These are phyloP conservation scores for Hanseniaspora singularis DNA, from an alignment of 805 yeast species.

Conservation along the genomic window DNA sequence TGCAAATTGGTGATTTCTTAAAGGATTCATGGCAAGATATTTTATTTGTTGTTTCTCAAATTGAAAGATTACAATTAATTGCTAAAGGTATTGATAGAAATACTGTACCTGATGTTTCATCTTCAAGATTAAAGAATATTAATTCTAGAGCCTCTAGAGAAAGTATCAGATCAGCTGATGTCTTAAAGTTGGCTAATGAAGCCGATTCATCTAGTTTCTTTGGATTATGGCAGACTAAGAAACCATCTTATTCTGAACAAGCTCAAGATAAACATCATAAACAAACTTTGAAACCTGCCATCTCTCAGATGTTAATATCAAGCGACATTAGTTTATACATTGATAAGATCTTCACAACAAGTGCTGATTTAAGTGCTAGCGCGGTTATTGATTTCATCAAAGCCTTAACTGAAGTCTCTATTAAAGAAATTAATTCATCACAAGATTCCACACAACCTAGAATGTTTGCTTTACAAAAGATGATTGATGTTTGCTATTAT, in stretches of 20 bases:
- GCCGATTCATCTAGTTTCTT: slow-evolving; percentile 42
- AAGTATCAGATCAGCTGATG: slow-evolving; percentile 7
- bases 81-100: slow-evolving; percentile 80
- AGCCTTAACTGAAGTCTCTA: slow-evolving; percentile 74
- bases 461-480: slow-evolving; percentile 83
- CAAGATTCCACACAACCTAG: slow-evolving; percentile 75
- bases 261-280: slow-evolving; percentile 62
- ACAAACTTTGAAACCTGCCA: slow-evolving; percentile 50
- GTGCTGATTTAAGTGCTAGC: slow-evolving; percentile 64
- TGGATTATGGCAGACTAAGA: slow-evolving; percentile 46
- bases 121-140: slow-evolving; percentile 52
- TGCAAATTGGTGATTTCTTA: slow-evolving; percentile 64
- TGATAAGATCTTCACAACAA: slow-evolving; percentile 78
- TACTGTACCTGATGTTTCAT: slow-evolving; percentile 71
- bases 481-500: slow-evolving; percentile 94
- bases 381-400: slow-evolving; percentile 79
- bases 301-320: slow-evolving; percentile 45
- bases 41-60: slow-evolving; percentile 70
- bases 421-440: slow-evolving; percentile 83
- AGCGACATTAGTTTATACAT: slow-evolving; percentile 66
- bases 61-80: slow-evolving; percentile 78
- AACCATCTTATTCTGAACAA: slow-evolving; percentile 44
- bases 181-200: slow-evolving; percentile 24
- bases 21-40: slow-evolving; percentile 75
- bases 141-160: slow-evolving; percentile 15